Conservation (phyloP, 2,329 filamentous ascomycete species). For the Fusarium illudens region DNA sequence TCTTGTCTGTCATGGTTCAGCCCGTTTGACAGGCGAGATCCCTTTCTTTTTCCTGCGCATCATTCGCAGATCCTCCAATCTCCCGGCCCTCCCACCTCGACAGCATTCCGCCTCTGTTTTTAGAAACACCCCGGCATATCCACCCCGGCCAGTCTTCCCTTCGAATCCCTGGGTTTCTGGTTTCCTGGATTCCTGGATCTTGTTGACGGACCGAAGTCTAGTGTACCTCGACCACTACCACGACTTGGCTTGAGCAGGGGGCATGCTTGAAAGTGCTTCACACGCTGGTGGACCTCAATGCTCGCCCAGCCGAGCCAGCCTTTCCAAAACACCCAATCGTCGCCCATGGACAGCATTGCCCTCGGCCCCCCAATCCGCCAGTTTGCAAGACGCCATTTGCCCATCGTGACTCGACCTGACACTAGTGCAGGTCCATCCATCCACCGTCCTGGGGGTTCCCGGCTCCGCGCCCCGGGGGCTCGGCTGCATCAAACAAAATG, state of each 20-base stretch:
- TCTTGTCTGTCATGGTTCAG: neutral
- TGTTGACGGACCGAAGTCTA: constrained; percentile 10
- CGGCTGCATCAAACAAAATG: constrained; percentile 34
- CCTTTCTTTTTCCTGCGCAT: constrained; percentile 20
- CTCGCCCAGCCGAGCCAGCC: constrained; percentile 1
- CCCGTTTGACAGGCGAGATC: constrained; percentile 24
- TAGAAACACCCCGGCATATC: constrained; percentile 29
- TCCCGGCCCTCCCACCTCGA: constrained; percentile 20
- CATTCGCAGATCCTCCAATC: constrained; percentile 39
- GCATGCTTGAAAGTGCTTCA: constrained; percentile 15
- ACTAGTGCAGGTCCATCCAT: constrained; percentile 42
- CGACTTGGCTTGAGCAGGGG: constrained; percentile 1
- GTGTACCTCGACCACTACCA: constrained; percentile 1
- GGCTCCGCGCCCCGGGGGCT: constrained; percentile 28
- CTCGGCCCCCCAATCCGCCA: constrained; percentile 20
- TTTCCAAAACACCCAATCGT: constrained; percentile 10
- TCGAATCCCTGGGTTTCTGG: constrained; percentile 7
- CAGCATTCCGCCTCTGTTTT: constrained; percentile 35
- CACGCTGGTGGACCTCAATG: constrained; percentile 7
- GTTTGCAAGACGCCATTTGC: constrained; percentile 29
- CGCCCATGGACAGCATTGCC: constrained; percentile 15
- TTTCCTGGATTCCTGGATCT: constrained; percentile 1
- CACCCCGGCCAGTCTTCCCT: constrained; percentile 13
- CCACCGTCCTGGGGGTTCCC: constrained; percentile 34
- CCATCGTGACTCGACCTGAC: constrained; percentile 31